These are phyloP conservation scores for Cyphellophora europaea DNA, from an alignment of 2,329 filamentous ascomycete species.

Conservation along the genomic window DNA sequence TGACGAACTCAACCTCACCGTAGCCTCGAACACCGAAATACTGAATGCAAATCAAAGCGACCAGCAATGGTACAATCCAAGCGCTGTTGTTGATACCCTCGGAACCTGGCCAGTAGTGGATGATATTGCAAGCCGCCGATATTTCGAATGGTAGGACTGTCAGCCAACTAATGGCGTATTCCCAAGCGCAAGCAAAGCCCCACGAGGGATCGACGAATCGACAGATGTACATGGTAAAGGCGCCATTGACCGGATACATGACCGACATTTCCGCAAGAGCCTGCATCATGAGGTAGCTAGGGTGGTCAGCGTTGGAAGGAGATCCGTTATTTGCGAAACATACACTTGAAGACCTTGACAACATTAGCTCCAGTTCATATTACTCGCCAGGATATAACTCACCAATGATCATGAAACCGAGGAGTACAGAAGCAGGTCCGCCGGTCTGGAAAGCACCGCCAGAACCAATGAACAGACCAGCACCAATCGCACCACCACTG, in stretches of 20 bases:
- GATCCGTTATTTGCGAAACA: constrained; percentile 32
- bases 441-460: constrained; percentile 27
- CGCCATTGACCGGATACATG: constrained; percentile 53
- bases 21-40: constrained; percentile 47
- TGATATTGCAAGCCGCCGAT: constrained; percentile 42
- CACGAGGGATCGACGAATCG: constrained; percentile 54
- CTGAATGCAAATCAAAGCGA: constrained; percentile 12
- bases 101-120: constrained; percentile 48
- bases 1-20: constrained; percentile 45
- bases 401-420: constrained; percentile 46
- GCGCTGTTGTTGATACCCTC: constrained; percentile 21
- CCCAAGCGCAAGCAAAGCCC: constrained; percentile 34
- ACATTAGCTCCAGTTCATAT: constrained; percentile 7
- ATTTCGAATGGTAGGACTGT: constrained; percentile 46
- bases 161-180: constrained; percentile 46
- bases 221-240: constrained; percentile 48
- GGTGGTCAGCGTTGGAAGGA: too few species aligned
- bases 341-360: constrained; percentile 39
- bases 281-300: constrained; percentile 42
- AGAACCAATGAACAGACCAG: constrained; percentile 33
- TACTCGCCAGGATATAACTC: too few species aligned
- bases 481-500: constrained; percentile 23
- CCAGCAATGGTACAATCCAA: constrained; percentile 19
- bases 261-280: constrained; percentile 54
- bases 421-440: constrained; percentile 27